Evolutionary conservation across 495 filamentous ascomycete genomes (phyloP).

Genomic region (Trichoderma erinaceum): DNA sequence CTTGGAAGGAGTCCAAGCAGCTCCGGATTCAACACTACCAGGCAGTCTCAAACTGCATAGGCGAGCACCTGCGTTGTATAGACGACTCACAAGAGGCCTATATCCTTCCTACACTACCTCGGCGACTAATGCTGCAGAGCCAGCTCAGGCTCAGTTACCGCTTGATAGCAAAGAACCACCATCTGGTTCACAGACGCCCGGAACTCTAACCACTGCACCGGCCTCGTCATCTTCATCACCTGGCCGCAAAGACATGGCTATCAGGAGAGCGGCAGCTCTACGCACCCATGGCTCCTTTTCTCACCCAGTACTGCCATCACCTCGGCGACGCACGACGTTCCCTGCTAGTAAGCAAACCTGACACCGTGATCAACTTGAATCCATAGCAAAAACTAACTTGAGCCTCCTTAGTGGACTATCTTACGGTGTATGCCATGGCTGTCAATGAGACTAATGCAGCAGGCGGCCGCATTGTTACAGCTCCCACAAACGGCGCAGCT

Average conservation of each 20-base stretch:
- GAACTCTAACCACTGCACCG: neutral
- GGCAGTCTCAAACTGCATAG: constrained; percentile 32
- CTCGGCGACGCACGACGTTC: constrained; percentile 29
- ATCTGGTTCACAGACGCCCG: neutral
- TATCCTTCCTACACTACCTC: constrained; percentile 19
- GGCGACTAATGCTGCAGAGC: neutral
- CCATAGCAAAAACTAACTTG: neutral
- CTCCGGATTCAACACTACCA: constrained; percentile 25
- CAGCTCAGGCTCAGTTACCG: constrained; percentile 17
- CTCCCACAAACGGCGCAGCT: constrained; percentile 33
- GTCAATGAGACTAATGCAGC: constrained; percentile 34
- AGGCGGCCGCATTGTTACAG: constrained; percentile 33
- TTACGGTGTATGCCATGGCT: constrained; percentile 32
- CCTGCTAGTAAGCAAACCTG: constrained; percentile 20
- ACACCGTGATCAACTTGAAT: neutral
- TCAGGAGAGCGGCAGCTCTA: constrained; percentile 21
- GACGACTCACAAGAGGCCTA: constrained; percentile 28
- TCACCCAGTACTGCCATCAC: constrained; percentile 30
- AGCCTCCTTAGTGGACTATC: constrained; percentile 24
- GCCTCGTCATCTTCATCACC: constrained; percentile 4
- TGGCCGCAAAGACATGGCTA: constrained; percentile 16
- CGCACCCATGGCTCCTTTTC: constrained; percentile 28
- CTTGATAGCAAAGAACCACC: neutral
- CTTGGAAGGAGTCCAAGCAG: constrained; percentile 31
- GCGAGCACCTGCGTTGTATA: constrained; percentile 30